A percentile compares a stretch with the other conserved stretches of the same genome.
These are phyloP conservation scores for Solanum chmielewskii DNA, from an alignment of 257 asterid species.

Conservation along the genomic window DNA sequence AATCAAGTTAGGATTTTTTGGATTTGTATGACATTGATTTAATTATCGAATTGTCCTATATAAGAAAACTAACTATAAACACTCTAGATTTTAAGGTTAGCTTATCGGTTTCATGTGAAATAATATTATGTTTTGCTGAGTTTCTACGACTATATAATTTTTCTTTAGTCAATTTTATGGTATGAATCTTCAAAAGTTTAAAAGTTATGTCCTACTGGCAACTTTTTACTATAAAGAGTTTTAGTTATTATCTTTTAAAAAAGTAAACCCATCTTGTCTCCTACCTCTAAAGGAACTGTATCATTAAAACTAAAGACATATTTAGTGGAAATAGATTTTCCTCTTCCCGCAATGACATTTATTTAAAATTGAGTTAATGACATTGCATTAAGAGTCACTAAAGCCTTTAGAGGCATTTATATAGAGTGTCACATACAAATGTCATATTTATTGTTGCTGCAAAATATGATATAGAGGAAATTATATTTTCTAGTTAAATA, in stretches of 20 bases:
- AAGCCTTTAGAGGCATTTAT: no score
- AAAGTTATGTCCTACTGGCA: background rate
- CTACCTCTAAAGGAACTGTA: no score
- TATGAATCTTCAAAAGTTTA: background rate
- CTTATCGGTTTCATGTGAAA: background rate
- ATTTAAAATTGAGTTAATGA: background rate
- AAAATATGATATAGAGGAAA: background rate
- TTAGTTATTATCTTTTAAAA: no score
- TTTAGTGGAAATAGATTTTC: no score
- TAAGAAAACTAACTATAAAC: background rate
- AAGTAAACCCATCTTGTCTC: no score
- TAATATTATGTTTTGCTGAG: background rate
- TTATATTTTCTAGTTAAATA: no score
- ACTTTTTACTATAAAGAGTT: background rate
- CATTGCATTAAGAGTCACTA: background rate
- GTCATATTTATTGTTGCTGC: background rate
- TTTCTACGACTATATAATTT: background rate
- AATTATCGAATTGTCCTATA: background rate
- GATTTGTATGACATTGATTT: background rate
- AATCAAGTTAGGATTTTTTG: background rate
- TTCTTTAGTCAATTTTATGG: background rate
- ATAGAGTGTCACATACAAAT: background rate
- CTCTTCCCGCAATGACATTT: no score
- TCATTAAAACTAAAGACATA: no score
- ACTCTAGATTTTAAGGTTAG: background rate